Base-by-base conservation (phyloP, 2,329 filamentous ascomycete genomes). In the Xylariaceae sp. region DNA sequence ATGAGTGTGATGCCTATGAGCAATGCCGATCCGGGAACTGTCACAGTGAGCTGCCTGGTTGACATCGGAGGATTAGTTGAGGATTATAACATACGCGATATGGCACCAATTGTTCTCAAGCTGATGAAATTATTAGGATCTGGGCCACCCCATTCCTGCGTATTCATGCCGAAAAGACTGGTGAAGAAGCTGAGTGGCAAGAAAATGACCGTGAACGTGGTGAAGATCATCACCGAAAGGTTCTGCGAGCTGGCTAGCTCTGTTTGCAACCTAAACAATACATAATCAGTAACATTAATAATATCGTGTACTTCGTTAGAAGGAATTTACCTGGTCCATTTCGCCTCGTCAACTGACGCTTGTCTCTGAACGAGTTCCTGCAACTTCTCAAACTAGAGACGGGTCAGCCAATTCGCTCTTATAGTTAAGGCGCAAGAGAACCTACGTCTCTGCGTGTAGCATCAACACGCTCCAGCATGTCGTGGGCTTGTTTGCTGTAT, bases 101-200 rank as follows among this genome's bases (percentile, higher is more conserved):
- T 71, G 33, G 65, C 56, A 2, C 76, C 77, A 18, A 81, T 77
- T 3, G 68, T 66, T 12, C 53, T 56, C 7, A 81, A 64, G 2
- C 68, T 65, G 1, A 74, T 64, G 11, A 76, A 71, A 18, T 75
- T 68, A n/a, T 62, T 56, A 6, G 14, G 52, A 9, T 62, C 54
- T 14, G 68, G 68, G 2, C 71, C 75, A 30, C 76, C 77, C 81
- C 81, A 84, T 63, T 85, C 81, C 4, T 65, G 67, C 2, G 80
- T 81, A 57, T 86, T 85, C 75, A 85, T 85, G 46, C 82, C 81
- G 47, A 85, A 85, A 1, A 86, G 61, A 2, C 79, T 77, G 0
- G 82, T 85, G 63, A 86, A 85, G 68, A 86, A 85, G 15, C 78
- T 81, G 6, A 85, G 62, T 0, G 82, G 82, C 1, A 85, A 66